Base-by-base conservation (phyloP, 2,329 filamentous ascomycete species). In the Achaetomium macrosporum region DNA sequence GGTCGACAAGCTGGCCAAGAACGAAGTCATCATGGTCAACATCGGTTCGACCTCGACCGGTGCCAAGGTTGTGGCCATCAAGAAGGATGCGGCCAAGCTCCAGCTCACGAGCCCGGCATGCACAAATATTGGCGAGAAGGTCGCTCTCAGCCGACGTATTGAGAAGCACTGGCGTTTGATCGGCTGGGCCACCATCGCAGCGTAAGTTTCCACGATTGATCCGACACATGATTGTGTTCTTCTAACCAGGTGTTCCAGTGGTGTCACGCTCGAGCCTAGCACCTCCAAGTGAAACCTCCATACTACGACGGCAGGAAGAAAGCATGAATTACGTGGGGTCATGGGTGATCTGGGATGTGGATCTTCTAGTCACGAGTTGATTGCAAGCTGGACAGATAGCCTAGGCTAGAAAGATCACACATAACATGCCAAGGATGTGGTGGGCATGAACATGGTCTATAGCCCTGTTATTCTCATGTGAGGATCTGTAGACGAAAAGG, bases 11-110 rank as follows among this genome's bases (percentile, higher is more conserved):
- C 80, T 99, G 61, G 79, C 90, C 53, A 99, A 97, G 84, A 96
- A 96, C 75, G 93, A 99, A 73, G 90, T 97, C 66, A 86, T 99
- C 73, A 97, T 99, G 93, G 93, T 99, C 61, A 99, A 99, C 79
- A 99, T 99, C 69, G 93, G 93, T 57, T 96, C 90, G 36, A 97
- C 92, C 10, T 95, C 93, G 43, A 96, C 92, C 13, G 93, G 93
- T 73, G 93, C 93, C 62, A 99, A 97, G 83, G 90, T 99, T 50
- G 83, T 93, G 54, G 92, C 90, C 65, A 95, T 97, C 69, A 96
- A 93, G 82, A 91, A 92, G 67, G 93, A 99, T 81, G 92, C 91
- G 53, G 93, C 93, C 53, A 96, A 96, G 78, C 81, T 99, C 61
- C 86, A 89, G 55, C 78, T 99, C 64, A 97, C 91, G 57, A 92